Evolutionary conservation across 192 early-diverging fungal genomes (phyloP), one percentile per base, ranked within the genome.

Genomic region (Gryganskiella cystojenkinii): DNA sequence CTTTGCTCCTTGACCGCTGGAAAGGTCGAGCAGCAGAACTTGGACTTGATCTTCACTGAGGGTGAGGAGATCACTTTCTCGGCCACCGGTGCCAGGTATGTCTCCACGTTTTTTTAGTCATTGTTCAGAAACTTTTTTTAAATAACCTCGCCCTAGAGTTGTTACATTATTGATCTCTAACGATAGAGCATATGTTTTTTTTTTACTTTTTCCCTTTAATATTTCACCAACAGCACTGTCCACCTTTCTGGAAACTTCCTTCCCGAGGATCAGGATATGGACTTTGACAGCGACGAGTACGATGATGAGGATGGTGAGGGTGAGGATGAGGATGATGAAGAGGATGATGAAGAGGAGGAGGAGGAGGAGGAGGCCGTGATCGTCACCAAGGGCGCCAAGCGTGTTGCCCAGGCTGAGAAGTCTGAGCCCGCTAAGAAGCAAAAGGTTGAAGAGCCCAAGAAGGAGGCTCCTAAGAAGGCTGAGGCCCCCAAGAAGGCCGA

Each of bases 41-140:
- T 96, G 54, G 86, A 89, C 49, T 67, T 90, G 37, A 70, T 71
- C 20, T 86, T 90, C 52, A 81, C 83, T 33, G 91, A 95, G 70
- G 89, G 89, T 50, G 91, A 94, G 76, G 89, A 93, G 69, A 87
- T 96, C 71, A 91, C 89, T 17, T 92, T 96, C 82, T 85, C 85
- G 52, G 81, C 84, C 50, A 71, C 67, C 31, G 95, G 95, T 43
- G 58, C 86, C 15, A 84, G 79, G 81, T 82, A 73, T 56, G 64
- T n/a, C n/a, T n/a, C n/a, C n/a, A n/a, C n/a, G n/a, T n/a, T n/a
- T n/a, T n/a, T n/a, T 53, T 13, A 34, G n/a, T n/a, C 8, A 49
- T 30, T 17, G 43, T 30, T 27, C 11, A 43, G 57, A 11, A 9
- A n/a, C 6, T 42, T 20, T n/a, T n/a, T n/a, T n/a, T n/a, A n/a